Evolutionary conservation across 768 basidiomycete species (phyloP).

Genomic region (Piloderma croceum): DNA sequence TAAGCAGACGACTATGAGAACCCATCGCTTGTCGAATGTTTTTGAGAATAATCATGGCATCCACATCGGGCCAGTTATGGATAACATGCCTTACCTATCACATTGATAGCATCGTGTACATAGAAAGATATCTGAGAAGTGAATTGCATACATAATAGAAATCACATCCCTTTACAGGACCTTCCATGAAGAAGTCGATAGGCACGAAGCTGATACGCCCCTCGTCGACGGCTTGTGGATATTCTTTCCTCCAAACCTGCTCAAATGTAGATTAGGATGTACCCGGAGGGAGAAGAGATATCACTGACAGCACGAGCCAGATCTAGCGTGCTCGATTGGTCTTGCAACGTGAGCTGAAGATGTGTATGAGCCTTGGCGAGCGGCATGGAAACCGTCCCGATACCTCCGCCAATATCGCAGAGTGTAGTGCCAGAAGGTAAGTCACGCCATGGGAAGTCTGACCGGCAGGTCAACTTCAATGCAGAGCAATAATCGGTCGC

Average conservation of each 20-base stretch:
- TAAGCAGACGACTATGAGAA: conserved; percentile 25
- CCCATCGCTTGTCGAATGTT: conserved; percentile 26
- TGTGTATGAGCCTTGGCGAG: conserved; percentile 23
- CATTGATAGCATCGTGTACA: neutral
- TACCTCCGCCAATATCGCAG: conserved; percentile 32
- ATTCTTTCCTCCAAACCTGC: neutral
- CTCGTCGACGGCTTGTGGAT: neutral
- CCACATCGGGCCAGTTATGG: conserved; percentile 30
- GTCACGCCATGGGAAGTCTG: conserved; percentile 28
- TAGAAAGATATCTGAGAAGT: neutral
- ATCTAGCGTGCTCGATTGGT: conserved; percentile 20
- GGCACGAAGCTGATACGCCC: conserved; percentile 13
- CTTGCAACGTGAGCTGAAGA: conserved; percentile 29
- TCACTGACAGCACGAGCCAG: conserved; percentile 15
- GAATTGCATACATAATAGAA: conserved; percentile 21
- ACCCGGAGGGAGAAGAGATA: neutral
- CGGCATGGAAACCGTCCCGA: conserved; percentile 26
- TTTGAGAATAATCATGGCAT: conserved; percentile 20
- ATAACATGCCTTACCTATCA: conserved; percentile 21
- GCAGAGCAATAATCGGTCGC: conserved; percentile 15
- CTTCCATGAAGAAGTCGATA: conserved; percentile 22
- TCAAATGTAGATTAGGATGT: neutral
- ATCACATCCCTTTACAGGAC: conserved; percentile 13
- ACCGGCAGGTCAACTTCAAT: neutral
- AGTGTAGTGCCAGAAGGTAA: conserved; percentile 18